Conservation (phyloP, 176 grass and related monocot genomes). For the Chrysopogon serrulatus region DNA sequence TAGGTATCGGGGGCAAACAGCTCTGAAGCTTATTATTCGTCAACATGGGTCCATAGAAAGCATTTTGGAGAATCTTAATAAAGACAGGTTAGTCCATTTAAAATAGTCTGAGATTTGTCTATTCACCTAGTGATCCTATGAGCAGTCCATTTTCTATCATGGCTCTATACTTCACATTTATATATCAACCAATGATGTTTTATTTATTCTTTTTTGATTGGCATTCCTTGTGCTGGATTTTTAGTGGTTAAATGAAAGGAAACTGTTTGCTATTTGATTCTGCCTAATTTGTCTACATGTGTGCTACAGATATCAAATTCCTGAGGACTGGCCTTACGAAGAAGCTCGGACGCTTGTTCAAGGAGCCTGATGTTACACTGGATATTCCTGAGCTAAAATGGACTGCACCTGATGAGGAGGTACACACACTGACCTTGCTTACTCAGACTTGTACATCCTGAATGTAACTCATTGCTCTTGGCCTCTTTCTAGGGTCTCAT, state of each 20-base stretch:
- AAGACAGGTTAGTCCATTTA: conserved; percentile 57
- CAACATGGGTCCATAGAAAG: conserved; percentile 79
- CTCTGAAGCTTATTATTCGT: conserved; percentile 89
- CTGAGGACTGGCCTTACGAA: conserved; percentile 88
- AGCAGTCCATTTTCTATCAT: neutral
- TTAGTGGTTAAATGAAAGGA: neutral
- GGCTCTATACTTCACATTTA: neutral
- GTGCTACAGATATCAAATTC: conserved; percentile 76
- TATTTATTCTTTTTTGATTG: neutral
- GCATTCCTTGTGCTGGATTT: neutral
- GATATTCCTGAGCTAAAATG: conserved; percentile 80
- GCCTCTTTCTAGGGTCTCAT: conserved; percentile 49
- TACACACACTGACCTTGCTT: neutral
- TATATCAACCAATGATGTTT: neutral
- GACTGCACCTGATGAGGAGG: conserved; percentile 79
- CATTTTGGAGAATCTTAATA: conserved; percentile 90
- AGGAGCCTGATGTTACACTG: conserved; percentile 65
- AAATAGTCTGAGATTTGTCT: conserved; percentile 4
- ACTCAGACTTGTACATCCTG: neutral
- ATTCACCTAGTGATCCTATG: neutral
- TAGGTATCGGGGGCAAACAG: conserved; percentile 91
- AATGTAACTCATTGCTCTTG: neutral
- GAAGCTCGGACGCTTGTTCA: conserved; percentile 87
- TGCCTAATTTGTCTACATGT: neutral
- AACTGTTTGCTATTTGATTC: conserved; percentile 7